Conservation (phyloP, 2,329 filamentous ascomycete genomes). For the Xylaria sp. region DNA sequence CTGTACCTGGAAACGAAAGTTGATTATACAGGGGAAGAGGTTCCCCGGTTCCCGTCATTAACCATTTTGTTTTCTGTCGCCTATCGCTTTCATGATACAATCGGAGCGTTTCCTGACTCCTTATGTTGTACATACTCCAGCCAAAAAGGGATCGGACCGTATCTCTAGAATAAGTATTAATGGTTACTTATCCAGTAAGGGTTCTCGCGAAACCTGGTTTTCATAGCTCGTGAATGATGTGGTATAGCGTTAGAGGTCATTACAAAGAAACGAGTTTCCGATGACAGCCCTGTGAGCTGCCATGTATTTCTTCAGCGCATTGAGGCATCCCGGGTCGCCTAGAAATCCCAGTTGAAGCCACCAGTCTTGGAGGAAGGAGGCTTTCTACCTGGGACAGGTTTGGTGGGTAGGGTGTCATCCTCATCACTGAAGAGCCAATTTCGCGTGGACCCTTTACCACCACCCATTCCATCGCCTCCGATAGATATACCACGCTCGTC, state of each 20-base stretch:
- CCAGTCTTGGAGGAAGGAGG: conserved; percentile 33
- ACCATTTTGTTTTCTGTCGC: conserved; percentile 13
- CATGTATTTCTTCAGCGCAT: conserved; percentile 27
- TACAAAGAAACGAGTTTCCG: conserved; percentile 18
- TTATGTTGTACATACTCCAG: conserved; percentile 20
- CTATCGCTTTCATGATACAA: conserved; percentile 2
- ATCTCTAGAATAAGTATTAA: neutral
- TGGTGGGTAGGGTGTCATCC: conserved; percentile 47
- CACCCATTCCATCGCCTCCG: conserved; percentile 71
- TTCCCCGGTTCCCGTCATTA: neutral
- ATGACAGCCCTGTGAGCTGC: neutral
- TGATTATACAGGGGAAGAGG: conserved; percentile 17
- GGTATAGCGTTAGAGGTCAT: conserved; percentile 38
- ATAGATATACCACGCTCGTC: conserved; percentile 51
- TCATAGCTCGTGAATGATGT: conserved; percentile 34
- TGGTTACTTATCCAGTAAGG: neutral
- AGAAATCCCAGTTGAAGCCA: conserved; percentile 45
- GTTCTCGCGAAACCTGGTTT: conserved; percentile 3
- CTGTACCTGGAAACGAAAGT: conserved; percentile 17
- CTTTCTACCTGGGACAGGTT: conserved; percentile 48
- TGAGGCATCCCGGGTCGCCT: conserved; percentile 33
- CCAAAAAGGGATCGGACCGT: neutral
- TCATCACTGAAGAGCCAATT: conserved; percentile 65
- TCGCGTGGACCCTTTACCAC: conserved; percentile 58
- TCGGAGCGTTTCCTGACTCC: neutral